Conservation (phyloP, 225 moss, liverwort and hornwort species). For the Pseudoscleropodium purum region DNA sequence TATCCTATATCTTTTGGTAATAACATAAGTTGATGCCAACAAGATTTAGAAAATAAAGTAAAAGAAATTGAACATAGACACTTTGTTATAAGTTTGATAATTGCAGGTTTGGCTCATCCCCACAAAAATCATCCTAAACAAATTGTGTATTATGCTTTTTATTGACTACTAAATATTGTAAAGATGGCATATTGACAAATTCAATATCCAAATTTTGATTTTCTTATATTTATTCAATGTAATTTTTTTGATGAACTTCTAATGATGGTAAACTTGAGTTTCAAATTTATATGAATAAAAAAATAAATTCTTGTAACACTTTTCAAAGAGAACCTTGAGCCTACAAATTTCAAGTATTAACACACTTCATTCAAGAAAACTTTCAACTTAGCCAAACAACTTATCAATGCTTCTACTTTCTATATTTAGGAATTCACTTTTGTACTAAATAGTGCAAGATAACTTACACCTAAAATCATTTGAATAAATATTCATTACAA, state of each 20-base stretch:
- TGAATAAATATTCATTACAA: background rate
- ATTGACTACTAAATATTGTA: no score
- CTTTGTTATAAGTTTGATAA: no score
- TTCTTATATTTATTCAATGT: background rate
- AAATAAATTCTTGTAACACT: background rate
- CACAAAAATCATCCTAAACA: background rate
- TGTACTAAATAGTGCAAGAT: accelerated
- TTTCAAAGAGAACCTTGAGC: background rate
- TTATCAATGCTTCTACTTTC: background rate
- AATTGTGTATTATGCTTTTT: background rate
- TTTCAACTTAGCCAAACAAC: background rate
- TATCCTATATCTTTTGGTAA: background rate
- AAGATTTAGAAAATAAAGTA: no score
- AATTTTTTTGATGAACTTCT: background rate
- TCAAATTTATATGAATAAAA: background rate
- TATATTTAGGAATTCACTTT: background rate
- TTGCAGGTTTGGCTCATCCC: no score
- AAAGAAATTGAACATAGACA: no score
- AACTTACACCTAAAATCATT: background rate
- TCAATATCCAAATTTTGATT: background rate
- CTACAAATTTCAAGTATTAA: background rate
- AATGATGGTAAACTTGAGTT: background rate
- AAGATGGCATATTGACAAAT: background rate
- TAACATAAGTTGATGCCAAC: background rate
- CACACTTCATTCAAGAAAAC: background rate